phyloP scores from a whole-genome alignment of 306 rosid species.

The Bauhinia variegata region DNA sequence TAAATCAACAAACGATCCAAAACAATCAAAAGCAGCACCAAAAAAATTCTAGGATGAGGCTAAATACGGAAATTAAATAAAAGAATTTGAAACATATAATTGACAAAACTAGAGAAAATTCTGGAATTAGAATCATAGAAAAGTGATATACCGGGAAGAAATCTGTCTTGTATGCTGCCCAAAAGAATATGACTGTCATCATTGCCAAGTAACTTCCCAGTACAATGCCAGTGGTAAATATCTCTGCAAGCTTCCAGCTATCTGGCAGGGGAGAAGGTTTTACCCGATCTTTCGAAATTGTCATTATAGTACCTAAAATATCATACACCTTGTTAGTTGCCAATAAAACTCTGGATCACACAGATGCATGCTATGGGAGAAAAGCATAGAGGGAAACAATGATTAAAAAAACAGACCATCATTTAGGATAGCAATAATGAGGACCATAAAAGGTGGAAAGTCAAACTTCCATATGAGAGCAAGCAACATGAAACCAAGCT shows the following conservation, averaged over 20 bases:
- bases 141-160: conserved; percentile 77
- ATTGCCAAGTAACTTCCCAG: conserved; percentile 97
- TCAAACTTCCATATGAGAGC: conserved; percentile 95
- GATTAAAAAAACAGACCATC: conserved; percentile 70
- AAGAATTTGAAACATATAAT: not conserved
- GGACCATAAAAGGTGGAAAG: conserved; percentile 99
- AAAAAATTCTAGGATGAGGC: not conserved
- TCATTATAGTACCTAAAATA: conserved; percentile 89
- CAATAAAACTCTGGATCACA: conserved; percentile 13
- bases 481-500: conserved; percentile 99
- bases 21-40: conserved; percentile 7
- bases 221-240: conserved; percentile 87
- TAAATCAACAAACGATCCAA: conserved; percentile 20
- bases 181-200: conserved; percentile 98
- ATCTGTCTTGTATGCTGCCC: conserved; percentile 91
- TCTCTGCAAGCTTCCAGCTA: conserved; percentile 97
- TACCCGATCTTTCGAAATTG: conserved; percentile 94
- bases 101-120: not conserved
- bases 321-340: conserved; percentile 21
- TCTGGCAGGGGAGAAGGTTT: conserved; percentile 98
- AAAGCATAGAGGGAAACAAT: conserved; percentile 10
- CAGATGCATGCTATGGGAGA: conserved; percentile 4
- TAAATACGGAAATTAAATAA: no score
- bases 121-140: conserved; percentile 1
- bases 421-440: conserved; percentile 90